These are phyloP conservation scores for Aspergillus sp. DNA, from an alignment of 2,329 filamentous ascomycete species.

Conservation along the genomic window DNA sequence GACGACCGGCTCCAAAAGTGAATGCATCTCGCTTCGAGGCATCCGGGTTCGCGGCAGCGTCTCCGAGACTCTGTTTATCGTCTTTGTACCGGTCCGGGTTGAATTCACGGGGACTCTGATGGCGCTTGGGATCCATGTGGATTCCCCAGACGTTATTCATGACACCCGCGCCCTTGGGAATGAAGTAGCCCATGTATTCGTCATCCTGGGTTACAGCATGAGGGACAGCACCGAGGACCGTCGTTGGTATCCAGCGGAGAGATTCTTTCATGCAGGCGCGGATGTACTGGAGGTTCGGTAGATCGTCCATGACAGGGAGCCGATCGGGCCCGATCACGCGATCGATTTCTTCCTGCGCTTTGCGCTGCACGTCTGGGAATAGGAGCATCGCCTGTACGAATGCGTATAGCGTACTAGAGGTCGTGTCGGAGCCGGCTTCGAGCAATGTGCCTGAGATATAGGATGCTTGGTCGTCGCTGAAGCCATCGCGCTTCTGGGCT, in stretches of 20 bases:
- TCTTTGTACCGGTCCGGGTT: conserved; percentile 42
- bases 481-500: conserved; percentile 37
- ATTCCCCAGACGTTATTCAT: conserved; percentile 52
- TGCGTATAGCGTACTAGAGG: conserved; percentile 52
- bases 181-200: conserved; percentile 53
- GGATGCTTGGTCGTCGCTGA: conserved; percentile 39
- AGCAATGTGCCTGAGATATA: conserved; percentile 38
- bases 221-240: conserved; percentile 50
- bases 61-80: conserved; percentile 39
- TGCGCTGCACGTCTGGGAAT: conserved; percentile 49
- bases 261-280: conserved; percentile 60
- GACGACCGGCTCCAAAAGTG: conserved; percentile 60
- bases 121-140: conserved; percentile 47
- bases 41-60: conserved; percentile 41
- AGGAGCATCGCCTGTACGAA: conserved; percentile 56
- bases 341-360: conserved; percentile 44
- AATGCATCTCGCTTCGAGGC: conserved; percentile 56
- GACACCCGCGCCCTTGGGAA: conserved; percentile 55
- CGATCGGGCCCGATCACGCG: conserved; percentile 53
- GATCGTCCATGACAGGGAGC: conserved; percentile 51
- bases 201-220: conserved; percentile 57
- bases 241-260: conserved; percentile 57
- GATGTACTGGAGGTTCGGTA: conserved; percentile 42
- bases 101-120: conserved; percentile 45
- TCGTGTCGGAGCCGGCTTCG: conserved; percentile 58